Conservation (phyloP, 257 asterid genomes). For the Salvia splendens region DNA sequence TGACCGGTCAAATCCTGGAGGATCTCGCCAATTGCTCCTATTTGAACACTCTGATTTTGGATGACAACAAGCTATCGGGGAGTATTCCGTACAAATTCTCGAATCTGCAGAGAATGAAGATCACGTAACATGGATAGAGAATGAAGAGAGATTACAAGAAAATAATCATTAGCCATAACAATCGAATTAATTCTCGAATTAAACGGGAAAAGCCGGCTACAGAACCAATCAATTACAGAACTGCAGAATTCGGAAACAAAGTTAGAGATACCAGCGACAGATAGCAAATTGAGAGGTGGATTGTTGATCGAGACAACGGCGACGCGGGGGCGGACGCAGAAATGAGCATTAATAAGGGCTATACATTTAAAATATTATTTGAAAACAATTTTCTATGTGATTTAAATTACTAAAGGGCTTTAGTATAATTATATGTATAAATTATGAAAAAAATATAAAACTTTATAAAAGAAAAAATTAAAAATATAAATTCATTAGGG, state of each 20-base stretch:
- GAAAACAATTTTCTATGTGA: too few species aligned
- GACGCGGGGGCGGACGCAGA: too few species aligned
- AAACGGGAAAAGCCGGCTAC: neutral
- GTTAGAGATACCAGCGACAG: slow-evolving; percentile 35
- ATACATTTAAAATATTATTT: too few species aligned
- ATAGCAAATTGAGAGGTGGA: slow-evolving; percentile 53
- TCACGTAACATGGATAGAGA: neutral
- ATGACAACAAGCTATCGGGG: slow-evolving; percentile 55
- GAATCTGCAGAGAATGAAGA: slow-evolving; percentile 49
- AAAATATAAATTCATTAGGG: too few species aligned
- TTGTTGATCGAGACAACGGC: slow-evolving; percentile 44
- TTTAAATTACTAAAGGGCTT: too few species aligned
- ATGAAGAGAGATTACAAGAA: neutral
- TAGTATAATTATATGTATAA: too few species aligned
- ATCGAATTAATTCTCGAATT: neutral
- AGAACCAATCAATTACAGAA: neutral
- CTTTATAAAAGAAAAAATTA: too few species aligned
- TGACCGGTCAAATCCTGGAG: slow-evolving; percentile 67
- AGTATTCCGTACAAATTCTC: slow-evolving; percentile 63
- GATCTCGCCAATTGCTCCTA: slow-evolving; percentile 68
- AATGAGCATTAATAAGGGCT: too few species aligned
- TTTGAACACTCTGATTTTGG: slow-evolving; percentile 47
- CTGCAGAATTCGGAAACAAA: too few species aligned
- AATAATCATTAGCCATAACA: neutral
- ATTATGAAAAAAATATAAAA: too few species aligned